Base-by-base conservation (phyloP, 495 filamentous ascomycete species). In the Cenococcum geophilum region DNA sequence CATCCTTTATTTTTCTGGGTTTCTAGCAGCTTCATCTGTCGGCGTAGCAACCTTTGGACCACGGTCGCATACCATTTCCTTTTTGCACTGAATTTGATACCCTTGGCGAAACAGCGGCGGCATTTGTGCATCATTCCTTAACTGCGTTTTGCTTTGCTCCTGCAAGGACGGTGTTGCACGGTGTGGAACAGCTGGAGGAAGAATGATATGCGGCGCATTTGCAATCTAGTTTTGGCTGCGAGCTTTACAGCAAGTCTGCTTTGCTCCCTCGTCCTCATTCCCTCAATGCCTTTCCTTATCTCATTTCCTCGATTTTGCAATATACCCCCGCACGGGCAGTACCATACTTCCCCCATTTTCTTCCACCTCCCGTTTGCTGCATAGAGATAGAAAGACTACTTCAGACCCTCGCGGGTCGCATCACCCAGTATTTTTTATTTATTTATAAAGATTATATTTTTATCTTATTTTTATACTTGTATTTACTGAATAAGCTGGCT, bases 101-200 rank as follows among this genome's bases (percentile, higher is more conserved):
- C 49, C 49, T 52, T 23, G 49, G 49, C 21, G 49, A 52, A 52
- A 45, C 40, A 45, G 16, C 49, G 49, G 49, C 49, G 49, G 25
- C 49, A 27, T 52, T 16, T 18, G 23, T 52, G 49, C 49, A 52
- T 52, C 49, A 52, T 52, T 52, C 40, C 21, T 52, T 52, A 52
- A 6, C 27, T 32, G 3, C 6, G 27, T 32, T 32, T 10, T 52
- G 14, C 18, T 32, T 51, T 23, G 18, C 1, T 27, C 25, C 25
- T 16, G 20, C 25, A 4, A 52, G 40, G 18, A 45, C 18, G 40
- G 40, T 45, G 40, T 18, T 45, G 40, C 40, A 18, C 14, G 40
- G 40, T 18, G 40, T 18, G 40, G 12, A 45, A 2, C 14, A 45
- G 40, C 40, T 18, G 12, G 40, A 18, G 40, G 40, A 16, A 45